Evolutionary conservation across 1,139 yeast genomes (phyloP).

Genomic region (Protomyces inundatus): DNA sequence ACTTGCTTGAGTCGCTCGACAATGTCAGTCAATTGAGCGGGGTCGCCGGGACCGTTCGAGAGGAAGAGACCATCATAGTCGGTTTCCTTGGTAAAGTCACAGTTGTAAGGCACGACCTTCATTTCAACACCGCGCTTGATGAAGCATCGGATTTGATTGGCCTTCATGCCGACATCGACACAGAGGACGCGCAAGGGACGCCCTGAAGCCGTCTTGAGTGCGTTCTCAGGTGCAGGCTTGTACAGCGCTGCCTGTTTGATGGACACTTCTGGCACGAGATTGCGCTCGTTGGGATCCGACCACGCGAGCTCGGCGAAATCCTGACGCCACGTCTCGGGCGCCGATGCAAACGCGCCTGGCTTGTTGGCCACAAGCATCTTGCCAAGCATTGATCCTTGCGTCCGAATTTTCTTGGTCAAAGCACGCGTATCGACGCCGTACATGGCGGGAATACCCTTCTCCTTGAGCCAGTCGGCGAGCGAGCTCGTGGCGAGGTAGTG

Average conservation of each 20-base stretch:
- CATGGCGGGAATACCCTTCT: conserved; percentile 88
- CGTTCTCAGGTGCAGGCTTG: conserved; percentile 54
- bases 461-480: conserved; percentile 87
- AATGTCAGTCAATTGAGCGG: conserved; percentile 69
- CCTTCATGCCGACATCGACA: conserved; percentile 96
- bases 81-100: conserved; percentile 58
- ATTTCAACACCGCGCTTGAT: conserved; percentile 94
- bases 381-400: conserved; percentile 88
- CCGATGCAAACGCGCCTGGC: conserved; percentile 32
- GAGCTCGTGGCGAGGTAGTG: conserved; percentile 91
- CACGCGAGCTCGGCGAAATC: conserved; percentile 76
- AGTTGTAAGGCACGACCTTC: conserved; percentile 93
- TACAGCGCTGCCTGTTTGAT: conserved; percentile 67
- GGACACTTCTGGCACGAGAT: conserved; percentile 89
- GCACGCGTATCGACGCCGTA: conserved; percentile 98
- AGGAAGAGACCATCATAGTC: conserved; percentile 94
- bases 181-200: conserved; percentile 77
- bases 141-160: conserved; percentile 94
- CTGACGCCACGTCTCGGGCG: conserved; percentile 48
- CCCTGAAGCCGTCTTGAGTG: conserved; percentile 61
- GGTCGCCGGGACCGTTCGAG: conserved; percentile 99
- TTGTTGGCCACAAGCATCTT: conserved; percentile 59
- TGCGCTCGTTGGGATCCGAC: conserved; percentile 86
- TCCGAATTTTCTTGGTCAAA: conserved; percentile 87
- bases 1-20: conserved; percentile 56